These are phyloP conservation scores for Panicum miliaceum DNA, from an alignment of 176 grass and related monocot species.

Conservation along the genomic window DNA sequence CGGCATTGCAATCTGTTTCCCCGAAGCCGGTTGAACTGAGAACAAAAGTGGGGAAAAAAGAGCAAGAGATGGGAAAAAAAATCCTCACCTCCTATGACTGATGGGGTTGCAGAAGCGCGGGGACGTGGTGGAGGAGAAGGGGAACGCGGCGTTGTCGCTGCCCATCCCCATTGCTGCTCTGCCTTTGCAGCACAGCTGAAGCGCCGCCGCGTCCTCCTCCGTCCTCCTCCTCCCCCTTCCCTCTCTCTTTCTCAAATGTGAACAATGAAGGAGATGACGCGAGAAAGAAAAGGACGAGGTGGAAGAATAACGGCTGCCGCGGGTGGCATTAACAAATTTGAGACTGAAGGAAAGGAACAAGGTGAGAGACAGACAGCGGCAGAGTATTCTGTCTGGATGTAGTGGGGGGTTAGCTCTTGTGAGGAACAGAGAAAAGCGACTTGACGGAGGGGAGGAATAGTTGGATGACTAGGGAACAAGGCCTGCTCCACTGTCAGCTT, in stretches of 20 bases:
- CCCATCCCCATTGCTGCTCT: constrained; percentile 40
- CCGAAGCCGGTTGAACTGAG: background rate
- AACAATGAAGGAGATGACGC: background rate
- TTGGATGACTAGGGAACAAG: constrained; percentile 48
- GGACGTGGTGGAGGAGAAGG: constrained; percentile 44
- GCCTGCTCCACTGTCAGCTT: constrained; percentile 44
- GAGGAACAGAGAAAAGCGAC: constrained; percentile 20
- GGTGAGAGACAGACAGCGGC: background rate
- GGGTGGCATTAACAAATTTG: constrained; percentile 31
- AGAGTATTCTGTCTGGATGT: background rate
- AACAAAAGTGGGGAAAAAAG: too few species aligned
- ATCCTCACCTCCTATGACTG: constrained; percentile 42
- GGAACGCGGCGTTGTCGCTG: constrained; percentile 38
- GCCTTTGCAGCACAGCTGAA: background rate
- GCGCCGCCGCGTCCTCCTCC: too few species aligned
- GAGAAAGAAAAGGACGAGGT: constrained; percentile 28
- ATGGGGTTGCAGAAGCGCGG: constrained; percentile 54
- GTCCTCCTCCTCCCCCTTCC: background rate
- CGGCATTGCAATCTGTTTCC: background rate
- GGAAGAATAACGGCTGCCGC: constrained; percentile 42
- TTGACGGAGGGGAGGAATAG: constrained; percentile 40
- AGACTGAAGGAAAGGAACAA: too few species aligned
- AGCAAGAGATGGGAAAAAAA: background rate
- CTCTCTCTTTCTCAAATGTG: background rate
- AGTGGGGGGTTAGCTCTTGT: constrained; percentile 21